phyloP scores from a whole-genome alignment of 192 early-diverging fungal genomes.

The Coemansia sp. region DNA sequence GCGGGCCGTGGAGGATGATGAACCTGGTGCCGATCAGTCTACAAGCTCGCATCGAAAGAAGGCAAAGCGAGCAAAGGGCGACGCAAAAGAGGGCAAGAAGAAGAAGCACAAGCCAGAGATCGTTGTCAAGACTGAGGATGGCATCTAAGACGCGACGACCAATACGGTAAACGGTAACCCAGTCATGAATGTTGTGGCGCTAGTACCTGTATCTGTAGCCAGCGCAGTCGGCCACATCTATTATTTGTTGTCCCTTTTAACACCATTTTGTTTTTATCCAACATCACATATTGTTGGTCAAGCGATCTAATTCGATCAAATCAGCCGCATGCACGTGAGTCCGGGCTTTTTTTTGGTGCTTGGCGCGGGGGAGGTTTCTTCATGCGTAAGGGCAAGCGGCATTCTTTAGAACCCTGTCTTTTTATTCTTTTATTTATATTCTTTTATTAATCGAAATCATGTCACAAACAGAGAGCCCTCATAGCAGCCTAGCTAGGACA shows the following conservation, averaged over 20 bases:
- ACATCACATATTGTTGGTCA: too few species aligned
- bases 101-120: slow-evolving; percentile 12
- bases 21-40: too few species aligned
- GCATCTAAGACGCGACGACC: too few species aligned
- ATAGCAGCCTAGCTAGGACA: slow-evolving; percentile 22
- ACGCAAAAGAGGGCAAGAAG: not conserved
- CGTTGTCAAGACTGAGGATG: not conserved
- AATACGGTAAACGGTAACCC: too few species aligned
- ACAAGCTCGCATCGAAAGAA: too few species aligned
- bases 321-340: not conserved
- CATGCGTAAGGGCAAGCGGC: too few species aligned
- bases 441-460: slow-evolving; percentile 24
- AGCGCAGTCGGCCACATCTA: not conserved
- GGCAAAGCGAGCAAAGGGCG: too few species aligned
- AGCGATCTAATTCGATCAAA: not conserved
- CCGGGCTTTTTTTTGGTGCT: not conserved
- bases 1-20: too few species aligned
- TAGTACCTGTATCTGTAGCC: too few species aligned
- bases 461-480: slow-evolving; percentile 45
- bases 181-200: too few species aligned
- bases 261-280: too few species aligned
- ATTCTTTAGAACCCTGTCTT: not conserved
- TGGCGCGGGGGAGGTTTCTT: not conserved
- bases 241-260: not conserved
- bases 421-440: not conserved